A percentile compares a stretch with the other conserved stretches of the same genome.
Conservation (phyloP, 305 asterid species). For the Solanum hybrid region DNA sequence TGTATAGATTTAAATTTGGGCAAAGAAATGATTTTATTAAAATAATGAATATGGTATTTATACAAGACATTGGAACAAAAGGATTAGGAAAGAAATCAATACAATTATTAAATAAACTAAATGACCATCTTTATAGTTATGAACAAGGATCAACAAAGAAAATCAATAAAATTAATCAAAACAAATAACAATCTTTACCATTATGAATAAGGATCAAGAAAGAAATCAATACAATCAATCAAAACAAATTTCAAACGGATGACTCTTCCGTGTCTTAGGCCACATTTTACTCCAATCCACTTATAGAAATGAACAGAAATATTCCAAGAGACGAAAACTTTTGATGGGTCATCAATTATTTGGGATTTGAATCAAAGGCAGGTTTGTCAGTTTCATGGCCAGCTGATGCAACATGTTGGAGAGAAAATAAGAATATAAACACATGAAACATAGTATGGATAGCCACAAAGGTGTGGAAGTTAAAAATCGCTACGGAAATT, state of each 20-base stretch:
- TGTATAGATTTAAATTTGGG: too few species aligned
- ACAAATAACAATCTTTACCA: too few species aligned
- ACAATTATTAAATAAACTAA: too few species aligned
- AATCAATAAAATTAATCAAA: too few species aligned
- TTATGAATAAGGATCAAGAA: too few species aligned
- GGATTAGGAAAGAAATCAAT: too few species aligned
- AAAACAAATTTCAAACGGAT: not conserved
- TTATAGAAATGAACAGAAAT: slow-evolving; percentile 24
- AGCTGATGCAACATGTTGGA: not conserved
- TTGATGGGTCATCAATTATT: slow-evolving; percentile 25
- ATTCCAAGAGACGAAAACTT: slow-evolving; percentile 24
- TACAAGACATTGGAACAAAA: too few species aligned
- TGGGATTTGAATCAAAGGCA: slow-evolving; percentile 17
- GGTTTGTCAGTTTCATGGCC: slow-evolving; percentile 15
- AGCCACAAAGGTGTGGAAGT: not conserved
- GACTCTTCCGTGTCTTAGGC: slow-evolving; percentile 13
- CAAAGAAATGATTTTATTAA: too few species aligned
- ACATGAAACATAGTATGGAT: not conserved
- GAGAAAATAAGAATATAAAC: not conserved
- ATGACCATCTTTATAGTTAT: too few species aligned
- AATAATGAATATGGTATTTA: too few species aligned
- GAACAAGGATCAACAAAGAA: too few species aligned
- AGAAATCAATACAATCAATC: too few species aligned
- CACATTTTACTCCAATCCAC: slow-evolving; percentile 36
- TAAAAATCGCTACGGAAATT: not conserved